A percentile compares a stretch with the other conserved stretches of the same genome.
phyloP scores from a whole-genome alignment of 2,329 filamentous ascomycete genomes.

The Cyclaneusma minus region DNA sequence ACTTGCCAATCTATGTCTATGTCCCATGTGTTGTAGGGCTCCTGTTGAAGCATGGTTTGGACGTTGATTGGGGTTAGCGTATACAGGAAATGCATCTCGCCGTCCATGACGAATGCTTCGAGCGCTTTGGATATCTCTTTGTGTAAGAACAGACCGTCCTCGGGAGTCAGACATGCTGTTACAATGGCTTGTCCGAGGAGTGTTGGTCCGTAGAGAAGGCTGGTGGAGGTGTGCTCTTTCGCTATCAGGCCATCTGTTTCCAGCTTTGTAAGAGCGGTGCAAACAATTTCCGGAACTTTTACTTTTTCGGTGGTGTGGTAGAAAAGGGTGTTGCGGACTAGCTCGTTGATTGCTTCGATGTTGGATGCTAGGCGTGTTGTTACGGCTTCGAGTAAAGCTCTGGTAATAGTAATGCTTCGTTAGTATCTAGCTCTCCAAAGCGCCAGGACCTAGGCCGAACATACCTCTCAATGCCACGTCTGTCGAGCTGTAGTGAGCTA shows the following conservation, averaged over 20 bases:
- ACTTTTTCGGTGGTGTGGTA: constrained; percentile 36
- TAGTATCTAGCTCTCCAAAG: constrained; percentile 5
- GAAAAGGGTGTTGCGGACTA: constrained; percentile 51
- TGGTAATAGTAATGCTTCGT: no score
- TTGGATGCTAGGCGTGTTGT: constrained; percentile 53
- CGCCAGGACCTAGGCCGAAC: constrained; percentile 1
- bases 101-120: constrained; percentile 62
- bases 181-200: constrained; percentile 56
- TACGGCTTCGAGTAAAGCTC: constrained; percentile 57
- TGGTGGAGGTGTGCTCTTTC: constrained; percentile 27
- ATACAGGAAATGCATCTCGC: constrained; percentile 67
- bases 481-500: constrained; percentile 54
- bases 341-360: constrained; percentile 48
- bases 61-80: constrained; percentile 66
- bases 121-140: constrained; percentile 52
- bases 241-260: constrained; percentile 37
- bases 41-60: constrained; percentile 39
- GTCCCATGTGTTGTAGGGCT: no score
- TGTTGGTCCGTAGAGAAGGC: constrained; percentile 42
- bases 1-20: constrained; percentile 53
- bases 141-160: constrained; percentile 60
- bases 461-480: constrained; percentile 50
- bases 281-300: constrained; percentile 35
- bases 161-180: constrained; percentile 55
- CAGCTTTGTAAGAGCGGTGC: constrained; percentile 43